Evolutionary conservation across 2,329 filamentous ascomycete genomes (phyloP).

Genomic region (Aspergillus eucalypticola): DNA sequence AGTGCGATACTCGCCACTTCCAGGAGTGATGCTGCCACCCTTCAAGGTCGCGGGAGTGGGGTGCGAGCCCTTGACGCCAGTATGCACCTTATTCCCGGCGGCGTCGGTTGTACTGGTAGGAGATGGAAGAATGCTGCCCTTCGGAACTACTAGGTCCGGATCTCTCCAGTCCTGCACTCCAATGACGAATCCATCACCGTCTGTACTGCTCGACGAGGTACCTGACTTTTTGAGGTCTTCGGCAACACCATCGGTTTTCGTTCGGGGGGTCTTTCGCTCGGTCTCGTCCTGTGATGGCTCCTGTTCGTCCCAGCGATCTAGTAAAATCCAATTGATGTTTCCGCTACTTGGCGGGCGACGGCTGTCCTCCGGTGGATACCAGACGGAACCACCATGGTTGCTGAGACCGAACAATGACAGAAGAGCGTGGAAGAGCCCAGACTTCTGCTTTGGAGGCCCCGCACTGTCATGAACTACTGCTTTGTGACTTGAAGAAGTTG

Average conservation of each 20-base stretch:
- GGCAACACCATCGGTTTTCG: constrained; percentile 17
- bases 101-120: constrained; percentile 28
- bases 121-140: constrained; percentile 27
- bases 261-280: constrained; percentile 10
- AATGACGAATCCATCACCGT: constrained; percentile 70
- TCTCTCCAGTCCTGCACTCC: constrained; percentile 88
- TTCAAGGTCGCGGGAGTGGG: constrained; percentile 46
- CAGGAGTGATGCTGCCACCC: constrained; percentile 69
- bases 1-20: constrained; percentile 68
- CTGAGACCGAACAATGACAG: constrained; percentile 47
- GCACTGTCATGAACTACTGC: constrained; percentile 20
- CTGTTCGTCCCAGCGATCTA: constrained; percentile 65
- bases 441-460: constrained; percentile 21
- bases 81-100: constrained; percentile 31
- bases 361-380: constrained; percentile 49
- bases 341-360: constrained; percentile 71
- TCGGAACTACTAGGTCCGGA: constrained; percentile 64
- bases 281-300: constrained; percentile 26
- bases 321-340: constrained; percentile 70
- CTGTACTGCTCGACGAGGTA: constrained; percentile 29
- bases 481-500: constrained; percentile 35
- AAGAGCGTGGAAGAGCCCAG: constrained; percentile 47
- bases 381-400: constrained; percentile 26
- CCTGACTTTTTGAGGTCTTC: constrained; percentile 26
- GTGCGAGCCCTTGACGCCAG: constrained; percentile 34